Base-by-base conservation (phyloP, 2,329 filamentous ascomycete genomes). In the Ilyonectria mors-panacis region DNA sequence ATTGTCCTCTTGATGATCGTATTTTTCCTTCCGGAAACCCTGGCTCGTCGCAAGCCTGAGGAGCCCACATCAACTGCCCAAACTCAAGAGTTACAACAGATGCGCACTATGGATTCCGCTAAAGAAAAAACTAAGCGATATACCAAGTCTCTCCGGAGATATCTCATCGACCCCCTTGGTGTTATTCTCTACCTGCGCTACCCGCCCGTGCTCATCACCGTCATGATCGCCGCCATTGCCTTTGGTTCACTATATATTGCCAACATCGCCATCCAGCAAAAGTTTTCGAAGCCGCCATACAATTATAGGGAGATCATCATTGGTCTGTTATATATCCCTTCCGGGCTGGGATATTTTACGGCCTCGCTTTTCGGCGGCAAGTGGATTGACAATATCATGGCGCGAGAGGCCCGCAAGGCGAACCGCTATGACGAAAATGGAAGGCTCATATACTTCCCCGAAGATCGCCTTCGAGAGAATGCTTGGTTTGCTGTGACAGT, bases 341-440 rank as follows among this genome's bases (percentile, higher is more conserved):
- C 89, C 45, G 92, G 91, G 0, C 66, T 93, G 6, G 94, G 94
- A 4, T 96, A 95, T 79, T 82, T 95, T 51, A 69, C 89, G 6
- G 87, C 91, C 0, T 92, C 91, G 47, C 74, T 93, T 2, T 81
- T 93, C 39, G 93, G 93, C 45, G 94, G 93, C 0, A 85, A 84
- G 47, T 96, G 93, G 94, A 91, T 93, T 73, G 94, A 97, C 78
- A 81, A 80, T 19, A 95, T 96, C 79, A 96, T 96, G 94, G 85
- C 88, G 35, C 88, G 92, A 21, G 91, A 94, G 79, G 94, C 94
- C 1, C 83, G 82, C n/a, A 90, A 86, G 69, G 92, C 92, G 0
- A 89, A 88, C 13, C 85, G 93, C 26, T 92, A 91, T 73, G 92
- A 94, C 71, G 86, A 86, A 39, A 80, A 88, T 42, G 93, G 93